phyloP scores from a whole-genome alignment of 2,329 filamentous ascomycete species.

The Lachnellula willkommii region DNA sequence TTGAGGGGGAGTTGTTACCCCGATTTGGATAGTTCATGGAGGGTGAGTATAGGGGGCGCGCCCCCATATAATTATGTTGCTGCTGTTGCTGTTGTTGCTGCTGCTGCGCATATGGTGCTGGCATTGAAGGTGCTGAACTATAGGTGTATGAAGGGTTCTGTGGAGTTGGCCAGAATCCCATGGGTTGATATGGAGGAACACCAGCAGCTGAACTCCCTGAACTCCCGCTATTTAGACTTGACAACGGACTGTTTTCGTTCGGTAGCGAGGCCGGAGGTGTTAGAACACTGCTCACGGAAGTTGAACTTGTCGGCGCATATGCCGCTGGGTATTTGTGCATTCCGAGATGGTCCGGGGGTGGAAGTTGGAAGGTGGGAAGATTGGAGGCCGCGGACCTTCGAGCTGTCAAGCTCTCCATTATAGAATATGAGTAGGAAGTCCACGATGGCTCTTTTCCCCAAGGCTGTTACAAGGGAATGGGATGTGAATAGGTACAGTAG shows the following conservation, averaged over 20 bases:
- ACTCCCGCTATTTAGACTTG: conserved; percentile 56
- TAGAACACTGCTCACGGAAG: conserved; percentile 36
- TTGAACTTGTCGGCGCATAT: conserved; percentile 41
- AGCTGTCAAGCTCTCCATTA: conserved; percentile 61
- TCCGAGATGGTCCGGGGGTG: conserved; percentile 51
- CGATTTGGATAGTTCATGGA: conserved; percentile 48
- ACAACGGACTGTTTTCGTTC: conserved; percentile 56
- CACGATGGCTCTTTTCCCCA: conserved; percentile 13
- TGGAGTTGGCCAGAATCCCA: conserved; percentile 55
- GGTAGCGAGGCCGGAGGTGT: conserved; percentile 43
- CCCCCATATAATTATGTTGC: conserved; percentile 35
- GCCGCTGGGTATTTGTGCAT: conserved; percentile 50
- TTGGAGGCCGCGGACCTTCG: conserved; percentile 64
- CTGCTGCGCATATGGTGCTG: conserved; percentile 25
- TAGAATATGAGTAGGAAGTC: conserved; percentile 27
- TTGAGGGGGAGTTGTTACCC: conserved; percentile 53
- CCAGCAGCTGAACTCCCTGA: conserved; percentile 52
- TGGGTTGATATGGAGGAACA: conserved; percentile 51
- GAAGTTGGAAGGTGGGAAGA: conserved; percentile 65
- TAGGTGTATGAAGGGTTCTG: conserved; percentile 46
- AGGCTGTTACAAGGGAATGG: conserved; percentile 1
- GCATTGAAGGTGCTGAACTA: conserved; percentile 42
- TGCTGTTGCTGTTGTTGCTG: conserved; percentile 26
- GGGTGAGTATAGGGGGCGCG: conserved; percentile 52
- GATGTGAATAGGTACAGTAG: background rate